Evolutionary conservation across 192 early-diverging fungal genomes (phyloP).

Genomic region (Rhizophagus clarus): DNA sequence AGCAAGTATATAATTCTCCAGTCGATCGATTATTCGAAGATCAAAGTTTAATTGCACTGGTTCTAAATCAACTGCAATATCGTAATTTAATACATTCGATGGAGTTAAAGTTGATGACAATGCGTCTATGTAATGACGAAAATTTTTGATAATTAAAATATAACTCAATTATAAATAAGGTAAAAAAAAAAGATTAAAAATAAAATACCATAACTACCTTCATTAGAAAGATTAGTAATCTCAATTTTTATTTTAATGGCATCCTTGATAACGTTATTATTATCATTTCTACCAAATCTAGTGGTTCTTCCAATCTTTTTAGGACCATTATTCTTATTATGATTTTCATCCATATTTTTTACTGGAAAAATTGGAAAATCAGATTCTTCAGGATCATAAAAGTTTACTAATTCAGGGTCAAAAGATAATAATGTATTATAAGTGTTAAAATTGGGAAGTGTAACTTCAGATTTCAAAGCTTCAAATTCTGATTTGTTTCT

Average conservation of each 20-base stretch:
- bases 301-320: not conserved
- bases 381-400: conserved; percentile 2
- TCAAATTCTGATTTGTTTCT: not conserved
- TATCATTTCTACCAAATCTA: not conserved
- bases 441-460: conserved; percentile 9
- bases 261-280: not conserved
- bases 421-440: conserved; percentile 20
- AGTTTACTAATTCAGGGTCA: not conserved
- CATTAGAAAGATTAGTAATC: not conserved
- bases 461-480: not conserved
- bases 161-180: not conserved
- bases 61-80: conserved; percentile 48
- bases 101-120: not conserved
- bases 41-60: conserved; percentile 54
- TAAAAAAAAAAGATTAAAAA: not conserved
- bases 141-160: not conserved
- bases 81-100: conserved; percentile 23
- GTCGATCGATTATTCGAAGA: conserved; percentile 43
- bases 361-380: conserved; percentile 16
- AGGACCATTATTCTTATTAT: too few relatives aligned
- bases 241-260: conserved; percentile 6
- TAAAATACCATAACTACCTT: not conserved
- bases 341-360: not conserved
- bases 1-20: conserved; percentile 46
- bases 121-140: not conserved